These are phyloP conservation scores for Candida sp. DNA, from an alignment of 1,139 yeast genomes.

Conservation along the genomic window DNA sequence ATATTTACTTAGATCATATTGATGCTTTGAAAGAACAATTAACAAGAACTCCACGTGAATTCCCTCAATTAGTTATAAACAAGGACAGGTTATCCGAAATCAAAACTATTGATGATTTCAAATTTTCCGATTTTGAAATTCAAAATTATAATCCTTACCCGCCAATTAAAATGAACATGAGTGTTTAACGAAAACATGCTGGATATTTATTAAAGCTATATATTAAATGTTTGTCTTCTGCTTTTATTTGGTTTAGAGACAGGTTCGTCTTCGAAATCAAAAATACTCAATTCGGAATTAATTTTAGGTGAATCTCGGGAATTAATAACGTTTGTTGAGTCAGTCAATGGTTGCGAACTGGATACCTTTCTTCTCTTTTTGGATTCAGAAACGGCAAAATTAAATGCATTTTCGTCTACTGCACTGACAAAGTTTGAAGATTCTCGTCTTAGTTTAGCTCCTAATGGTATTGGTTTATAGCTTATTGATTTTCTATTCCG, in stretches of 20 bases:
- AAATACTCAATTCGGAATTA: constrained; percentile 15
- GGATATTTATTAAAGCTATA: background rate
- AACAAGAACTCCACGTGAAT: constrained; percentile 66
- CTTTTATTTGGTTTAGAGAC: constrained; percentile 2
- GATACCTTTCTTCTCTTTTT: constrained; percentile 9
- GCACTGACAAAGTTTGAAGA: constrained; percentile 62
- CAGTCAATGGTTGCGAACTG: constrained; percentile 14
- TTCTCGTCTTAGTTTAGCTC: constrained; percentile 70
- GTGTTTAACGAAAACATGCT: constrained; percentile 30
- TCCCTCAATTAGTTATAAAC: constrained; percentile 74
- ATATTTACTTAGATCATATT: constrained; percentile 87
- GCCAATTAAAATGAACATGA: constrained; percentile 84
- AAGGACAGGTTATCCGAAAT: constrained; percentile 50
- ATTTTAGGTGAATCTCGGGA: background rate
- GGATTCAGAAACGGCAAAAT: constrained; percentile 1
- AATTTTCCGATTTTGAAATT: constrained; percentile 81
- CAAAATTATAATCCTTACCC: constrained; percentile 77
- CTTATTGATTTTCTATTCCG: constrained; percentile 3
- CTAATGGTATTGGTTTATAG: constrained; percentile 66
- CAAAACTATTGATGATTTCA: constrained; percentile 78
- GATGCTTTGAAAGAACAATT: constrained; percentile 85
- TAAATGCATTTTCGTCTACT: constrained; percentile 26
- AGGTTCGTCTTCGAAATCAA: constrained; percentile 20
- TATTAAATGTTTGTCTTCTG: constrained; percentile 9
- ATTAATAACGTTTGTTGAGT: constrained; percentile 12